Conservation (phyloP, 495 filamentous ascomycete genomes). For the Aspergillus asperescens region DNA sequence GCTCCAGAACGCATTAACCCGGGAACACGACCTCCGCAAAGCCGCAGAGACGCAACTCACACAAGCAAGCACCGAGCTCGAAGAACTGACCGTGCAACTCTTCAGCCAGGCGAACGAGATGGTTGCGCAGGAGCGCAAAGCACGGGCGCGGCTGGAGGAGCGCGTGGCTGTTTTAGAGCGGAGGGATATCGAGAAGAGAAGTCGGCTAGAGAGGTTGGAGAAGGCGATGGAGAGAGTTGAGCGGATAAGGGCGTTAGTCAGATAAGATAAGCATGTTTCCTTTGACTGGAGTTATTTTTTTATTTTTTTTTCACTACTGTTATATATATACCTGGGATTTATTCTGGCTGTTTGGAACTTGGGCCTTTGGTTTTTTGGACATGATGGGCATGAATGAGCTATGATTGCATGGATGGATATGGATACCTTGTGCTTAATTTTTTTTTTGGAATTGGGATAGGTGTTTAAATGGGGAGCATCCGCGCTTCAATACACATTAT, state of each 20-base stretch:
- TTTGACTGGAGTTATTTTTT: no score
- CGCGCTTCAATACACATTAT: no score
- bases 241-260: slow-evolving; percentile 67
- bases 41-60: slow-evolving; percentile 69
- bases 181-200: slow-evolving; percentile 65
- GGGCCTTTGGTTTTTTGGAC: background rate
- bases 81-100: slow-evolving; percentile 78
- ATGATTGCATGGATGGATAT: slow-evolving; percentile 5
- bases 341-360: background rate
- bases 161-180: slow-evolving; percentile 63
- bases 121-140: slow-evolving; percentile 84
- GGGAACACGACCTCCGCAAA: slow-evolving; percentile 65
- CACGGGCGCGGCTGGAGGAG: slow-evolving; percentile 73
- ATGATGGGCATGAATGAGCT: background rate
- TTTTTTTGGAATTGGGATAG: no score
- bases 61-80: slow-evolving; percentile 72
- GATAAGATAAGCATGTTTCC: no score
- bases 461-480: no score
- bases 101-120: slow-evolving; percentile 97
- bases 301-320: slow-evolving; percentile 7
- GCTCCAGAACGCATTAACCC: slow-evolving; percentile 61
- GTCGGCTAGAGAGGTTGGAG: slow-evolving; percentile 68
- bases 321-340: background rate
- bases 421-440: no score
- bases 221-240: slow-evolving; percentile 73